phyloP scores from a whole-genome alignment of 129 eudicot genomes.

The Deinandra increscens region DNA sequence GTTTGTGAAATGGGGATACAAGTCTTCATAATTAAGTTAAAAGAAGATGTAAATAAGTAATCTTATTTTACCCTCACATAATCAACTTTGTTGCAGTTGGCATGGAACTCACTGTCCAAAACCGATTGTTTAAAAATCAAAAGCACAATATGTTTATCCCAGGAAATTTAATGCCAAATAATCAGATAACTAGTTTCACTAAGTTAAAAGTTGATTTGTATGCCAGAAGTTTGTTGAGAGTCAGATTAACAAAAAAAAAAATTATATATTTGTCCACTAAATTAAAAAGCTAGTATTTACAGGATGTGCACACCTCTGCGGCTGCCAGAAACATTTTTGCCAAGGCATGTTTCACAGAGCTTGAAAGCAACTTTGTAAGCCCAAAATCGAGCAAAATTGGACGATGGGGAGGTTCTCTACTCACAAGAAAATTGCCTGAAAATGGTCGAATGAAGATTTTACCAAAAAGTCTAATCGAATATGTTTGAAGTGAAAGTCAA shows the following conservation, averaged over 20 bases:
- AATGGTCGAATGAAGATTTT: conserved; percentile 20
- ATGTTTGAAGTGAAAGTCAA: conserved; percentile 9
- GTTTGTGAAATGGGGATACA: background rate
- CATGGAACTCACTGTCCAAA: background rate
- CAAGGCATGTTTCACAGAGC: conserved; percentile 77
- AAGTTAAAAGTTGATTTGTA: background rate
- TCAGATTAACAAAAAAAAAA: background rate
- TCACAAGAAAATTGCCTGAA: conserved; percentile 97
- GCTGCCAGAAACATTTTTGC: conserved; percentile 98
- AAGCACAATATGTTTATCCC: too few species aligned
- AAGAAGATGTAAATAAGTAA: background rate
- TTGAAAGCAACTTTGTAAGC: conserved; percentile 79
- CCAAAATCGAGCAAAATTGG: conserved; percentile 98
- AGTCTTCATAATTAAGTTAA: background rate
- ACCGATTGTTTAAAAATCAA: background rate
- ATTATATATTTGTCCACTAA: conserved; percentile 1
- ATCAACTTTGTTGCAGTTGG: background rate
- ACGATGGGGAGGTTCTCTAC: conserved; percentile 87
- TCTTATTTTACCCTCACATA: background rate
- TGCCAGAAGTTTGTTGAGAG: conserved; percentile 3
- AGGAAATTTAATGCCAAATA: too few species aligned
- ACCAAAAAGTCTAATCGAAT: conserved; percentile 18
- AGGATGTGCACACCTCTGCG: conserved; percentile 68
- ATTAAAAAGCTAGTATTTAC: background rate
- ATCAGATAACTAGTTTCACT: background rate